Evolutionary conservation across 192 early-diverging fungal species (phyloP), one percentile per base, ranked within the genome.

Genomic region (Globomyces pollinis-pini): DNA sequence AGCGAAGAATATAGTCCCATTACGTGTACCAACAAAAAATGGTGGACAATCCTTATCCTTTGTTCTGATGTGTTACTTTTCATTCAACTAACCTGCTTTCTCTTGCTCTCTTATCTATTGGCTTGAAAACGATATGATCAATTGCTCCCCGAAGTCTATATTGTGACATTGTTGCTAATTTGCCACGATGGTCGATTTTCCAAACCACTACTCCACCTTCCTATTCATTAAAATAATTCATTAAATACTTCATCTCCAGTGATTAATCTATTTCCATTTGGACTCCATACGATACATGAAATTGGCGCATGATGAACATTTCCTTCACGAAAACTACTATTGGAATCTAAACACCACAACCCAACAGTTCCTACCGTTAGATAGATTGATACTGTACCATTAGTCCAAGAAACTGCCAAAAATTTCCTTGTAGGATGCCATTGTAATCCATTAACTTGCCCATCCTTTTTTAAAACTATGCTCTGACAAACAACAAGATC

Each of bases 191-290:
- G 57, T 80, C 78, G 20, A 72, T 68, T 66, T 77, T 80, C 78
- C 78, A 80, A 5, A 80, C 72, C 9, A 77, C 62, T 13, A 77
- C 70, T 1, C 62, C 62, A 9, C 74, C 78, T 38, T 77, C 78
- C n/a, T n/a, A n/a, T n/a, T n/a, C n/a, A n/a, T n/a, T n/a, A n/a
- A n/a, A n/a, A n/a, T n/a, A n/a, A n/a, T n/a, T n/a, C n/a, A n/a
- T n/a, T n/a, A n/a, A n/a, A n/a, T n/a, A n/a, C n/a, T 65, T 62
- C 65, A 49, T 79, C 77, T 15, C 67, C 75, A 30, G 61, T 74
- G 23, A 79, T 66, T 7, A 79, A 62, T 24, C 74, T 33, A 38
- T 73, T 63, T 38, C 77, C 77, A 20, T 28, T 45, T 9, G 69
- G 61, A 50, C 63, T 70, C 77, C 77, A 79, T 53, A 69, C 70